A percentile compares a stretch with the other conserved stretches of the same genome.
These are phyloP conservation scores for Sequoia sempervirens DNA, from an alignment of 75 land plant species.

Conservation along the genomic window DNA sequence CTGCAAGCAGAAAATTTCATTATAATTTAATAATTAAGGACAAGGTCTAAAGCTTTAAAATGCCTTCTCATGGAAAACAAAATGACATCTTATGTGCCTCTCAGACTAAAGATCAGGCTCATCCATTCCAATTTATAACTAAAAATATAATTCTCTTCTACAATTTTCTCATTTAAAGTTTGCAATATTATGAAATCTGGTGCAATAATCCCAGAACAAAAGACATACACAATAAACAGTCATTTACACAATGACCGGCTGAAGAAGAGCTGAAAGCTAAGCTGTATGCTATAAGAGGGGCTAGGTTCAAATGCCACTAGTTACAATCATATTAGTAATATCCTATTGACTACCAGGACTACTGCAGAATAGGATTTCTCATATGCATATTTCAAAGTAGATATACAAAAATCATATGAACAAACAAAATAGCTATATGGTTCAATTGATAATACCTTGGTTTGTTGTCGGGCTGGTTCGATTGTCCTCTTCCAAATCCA, in stretches of 20 bases:
- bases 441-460: not conserved
- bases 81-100: not conserved
- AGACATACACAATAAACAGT: not conserved
- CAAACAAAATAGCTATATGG: not conserved
- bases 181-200: not conserved
- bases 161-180: not conserved
- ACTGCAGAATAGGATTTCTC: not conserved
- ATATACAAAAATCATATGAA: no score
- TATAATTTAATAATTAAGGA: not conserved
- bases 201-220: not conserved
- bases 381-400: not conserved
- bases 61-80: not conserved
- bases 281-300: not conserved
- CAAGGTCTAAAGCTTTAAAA: not conserved
- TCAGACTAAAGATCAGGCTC: not conserved
- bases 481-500: slow-evolving; percentile 2
- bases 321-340: not conserved
- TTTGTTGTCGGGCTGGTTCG: not conserved
- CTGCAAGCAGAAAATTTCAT: slow-evolving; percentile 3
- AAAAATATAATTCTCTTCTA: not conserved
- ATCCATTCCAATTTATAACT: not conserved
- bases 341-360: not conserved
- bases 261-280: not conserved
- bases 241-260: not conserved
- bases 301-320: not conserved